Evolutionary conservation across 805 yeast species (phyloP).

Genomic region (Pichia thaimueangensis): DNA sequence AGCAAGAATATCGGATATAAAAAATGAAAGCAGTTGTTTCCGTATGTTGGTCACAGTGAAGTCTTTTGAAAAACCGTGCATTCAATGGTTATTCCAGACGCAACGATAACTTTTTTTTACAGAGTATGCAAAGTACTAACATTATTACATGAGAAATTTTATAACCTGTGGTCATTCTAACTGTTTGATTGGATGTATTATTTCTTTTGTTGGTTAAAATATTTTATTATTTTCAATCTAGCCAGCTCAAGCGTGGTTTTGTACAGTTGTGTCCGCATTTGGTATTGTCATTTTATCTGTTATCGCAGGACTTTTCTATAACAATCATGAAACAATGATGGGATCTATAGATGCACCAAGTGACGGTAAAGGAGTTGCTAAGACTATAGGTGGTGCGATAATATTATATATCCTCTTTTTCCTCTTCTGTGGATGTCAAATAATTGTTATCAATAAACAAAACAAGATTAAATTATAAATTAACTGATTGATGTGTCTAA

Average conservation of each 20-base stretch:
- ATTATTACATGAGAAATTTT: no score
- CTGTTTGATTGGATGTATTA: no score
- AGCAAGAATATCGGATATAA: no score
- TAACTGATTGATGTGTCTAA: no score
- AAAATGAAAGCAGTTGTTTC: slow-evolving; percentile 30
- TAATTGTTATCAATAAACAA: slow-evolving; percentile 56
- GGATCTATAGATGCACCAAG: slow-evolving; percentile 89
- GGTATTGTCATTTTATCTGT: slow-evolving; percentile 84
- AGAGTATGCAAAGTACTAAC: no score
- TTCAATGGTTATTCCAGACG: not conserved
- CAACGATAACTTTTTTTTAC: not conserved
- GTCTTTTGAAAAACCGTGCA: not conserved
- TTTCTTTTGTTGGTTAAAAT: not conserved
- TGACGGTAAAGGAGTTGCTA: slow-evolving; percentile 86
- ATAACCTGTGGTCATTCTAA: no score
- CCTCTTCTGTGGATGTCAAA: slow-evolving; percentile 85
- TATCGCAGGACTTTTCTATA: slow-evolving; percentile 74
- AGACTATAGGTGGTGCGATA: slow-evolving; percentile 86
- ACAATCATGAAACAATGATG: slow-evolving; percentile 83
- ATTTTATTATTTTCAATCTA: slow-evolving; percentile 16
- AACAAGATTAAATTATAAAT: slow-evolving; percentile 55
- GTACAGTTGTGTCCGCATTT: slow-evolving; percentile 88
- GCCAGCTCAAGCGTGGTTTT: slow-evolving; percentile 90
- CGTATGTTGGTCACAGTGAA: slow-evolving; percentile 17
- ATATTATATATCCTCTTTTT: slow-evolving; percentile 74